phyloP scores from a whole-genome alignment of 2,329 filamentous ascomycete species.

The Scleromitrula shiraiana region DNA sequence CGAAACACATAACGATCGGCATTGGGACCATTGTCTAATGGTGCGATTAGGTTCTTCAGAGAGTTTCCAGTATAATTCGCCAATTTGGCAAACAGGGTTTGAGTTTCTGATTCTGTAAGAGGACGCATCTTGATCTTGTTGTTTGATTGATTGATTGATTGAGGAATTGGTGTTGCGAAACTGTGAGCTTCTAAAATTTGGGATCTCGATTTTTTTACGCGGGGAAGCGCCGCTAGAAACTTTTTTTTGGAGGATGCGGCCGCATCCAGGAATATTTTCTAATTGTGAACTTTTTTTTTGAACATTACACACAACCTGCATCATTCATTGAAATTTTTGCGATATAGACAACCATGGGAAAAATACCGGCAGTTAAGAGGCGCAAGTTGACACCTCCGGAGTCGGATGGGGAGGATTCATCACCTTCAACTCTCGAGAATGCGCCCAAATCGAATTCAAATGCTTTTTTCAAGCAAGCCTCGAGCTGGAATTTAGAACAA shows the following conservation, averaged over 20 bases:
- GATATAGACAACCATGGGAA: slow-evolving; percentile 22
- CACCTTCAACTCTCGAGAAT: slow-evolving; percentile 26
- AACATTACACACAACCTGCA: neutral
- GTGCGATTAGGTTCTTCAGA: slow-evolving; percentile 75
- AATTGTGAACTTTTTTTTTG: slow-evolving; percentile 5
- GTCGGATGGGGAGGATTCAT: slow-evolving; percentile 37
- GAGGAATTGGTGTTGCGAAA: neutral
- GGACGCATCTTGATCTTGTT: slow-evolving; percentile 53
- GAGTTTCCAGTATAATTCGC: slow-evolving; percentile 87
- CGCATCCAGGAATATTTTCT: slow-evolving; percentile 15
- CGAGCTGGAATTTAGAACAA: slow-evolving; percentile 86
- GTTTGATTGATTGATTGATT: too few relatives aligned
- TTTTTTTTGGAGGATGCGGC: slow-evolving; percentile 21
- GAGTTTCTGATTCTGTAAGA: slow-evolving; percentile 71
- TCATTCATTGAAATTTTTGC: slow-evolving; percentile 7
- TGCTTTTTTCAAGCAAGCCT: slow-evolving; percentile 61
- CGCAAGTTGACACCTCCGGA: slow-evolving; percentile 49
- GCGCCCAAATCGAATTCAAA: slow-evolving; percentile 21
- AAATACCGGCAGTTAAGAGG: slow-evolving; percentile 39
- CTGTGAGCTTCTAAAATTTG: slow-evolving; percentile 4
- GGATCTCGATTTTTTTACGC: slow-evolving; percentile 22
- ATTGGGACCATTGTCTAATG: slow-evolving; percentile 57
- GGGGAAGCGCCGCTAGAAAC: slow-evolving; percentile 16
- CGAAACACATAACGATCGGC: slow-evolving; percentile 81
- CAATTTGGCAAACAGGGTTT: slow-evolving; percentile 83